Evolutionary conservation across 2,329 filamentous ascomycete genomes (phyloP).

Genomic region (Penicillium brasilianum): DNA sequence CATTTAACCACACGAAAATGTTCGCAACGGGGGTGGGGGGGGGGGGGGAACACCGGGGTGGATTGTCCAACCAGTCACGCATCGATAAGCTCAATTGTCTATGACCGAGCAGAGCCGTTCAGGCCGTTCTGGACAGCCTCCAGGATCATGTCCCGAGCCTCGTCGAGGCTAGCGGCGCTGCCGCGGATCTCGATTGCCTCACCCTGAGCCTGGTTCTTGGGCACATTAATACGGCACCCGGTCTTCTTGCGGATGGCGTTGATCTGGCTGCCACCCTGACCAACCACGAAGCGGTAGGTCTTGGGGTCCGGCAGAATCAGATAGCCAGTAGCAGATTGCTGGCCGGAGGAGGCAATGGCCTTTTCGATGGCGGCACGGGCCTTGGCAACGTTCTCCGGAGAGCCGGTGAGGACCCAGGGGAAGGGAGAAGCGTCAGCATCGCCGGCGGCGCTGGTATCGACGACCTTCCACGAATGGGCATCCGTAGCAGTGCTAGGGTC

Average conservation of each 20-base stretch:
- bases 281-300: constrained; percentile 89
- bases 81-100: background rate
- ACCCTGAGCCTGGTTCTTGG: constrained; percentile 72
- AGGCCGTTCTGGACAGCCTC: constrained; percentile 68
- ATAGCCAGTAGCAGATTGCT: constrained; percentile 72
- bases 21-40: too few relatives aligned
- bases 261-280: constrained; percentile 85
- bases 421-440: constrained; percentile 48
- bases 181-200: constrained; percentile 93
- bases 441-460: constrained; percentile 56
- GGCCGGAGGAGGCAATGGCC: constrained; percentile 66
- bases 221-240: constrained; percentile 91
- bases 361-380: constrained; percentile 75
- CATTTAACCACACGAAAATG: background rate
- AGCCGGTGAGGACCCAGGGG: constrained; percentile 86
- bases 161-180: constrained; percentile 76
- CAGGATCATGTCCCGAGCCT: constrained; percentile 86
- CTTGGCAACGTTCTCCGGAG: constrained; percentile 77
- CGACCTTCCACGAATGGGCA: constrained; percentile 81
- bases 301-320: constrained; percentile 86
- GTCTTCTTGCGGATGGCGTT: constrained; percentile 92
- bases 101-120: constrained; percentile 32
- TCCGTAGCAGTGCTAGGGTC: constrained; percentile 69
- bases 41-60: too few relatives aligned
- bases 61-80: background rate